Conservation (phyloP, 2,329 filamentous ascomycete genomes). For the Ophiostoma novo-ulmi region DNA sequence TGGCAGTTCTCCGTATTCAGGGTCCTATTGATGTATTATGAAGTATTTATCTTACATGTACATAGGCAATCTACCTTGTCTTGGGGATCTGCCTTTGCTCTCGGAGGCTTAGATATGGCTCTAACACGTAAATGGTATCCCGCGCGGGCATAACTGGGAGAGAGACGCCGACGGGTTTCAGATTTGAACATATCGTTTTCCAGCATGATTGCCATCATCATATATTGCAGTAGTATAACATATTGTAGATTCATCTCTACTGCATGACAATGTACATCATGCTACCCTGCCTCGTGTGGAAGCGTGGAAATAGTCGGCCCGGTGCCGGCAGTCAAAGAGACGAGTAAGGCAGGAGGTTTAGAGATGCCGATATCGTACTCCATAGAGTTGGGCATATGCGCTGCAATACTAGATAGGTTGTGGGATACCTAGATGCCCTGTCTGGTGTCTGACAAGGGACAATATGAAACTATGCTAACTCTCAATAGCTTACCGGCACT, state of each 20-base stretch:
- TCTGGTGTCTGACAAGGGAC: not conserved
- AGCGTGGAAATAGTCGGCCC: not conserved
- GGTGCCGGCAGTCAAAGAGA: not conserved
- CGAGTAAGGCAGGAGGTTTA: not conserved
- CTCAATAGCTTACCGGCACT: not conserved
- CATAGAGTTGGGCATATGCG: not conserved
- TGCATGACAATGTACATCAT: not conserved
- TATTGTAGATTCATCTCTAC: not conserved
- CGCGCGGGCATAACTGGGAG: not conserved
- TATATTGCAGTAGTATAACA: not conserved
- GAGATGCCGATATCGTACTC: not conserved
- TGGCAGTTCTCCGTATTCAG: not conserved
- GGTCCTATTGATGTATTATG: not conserved
- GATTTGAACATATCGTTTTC: not conserved
- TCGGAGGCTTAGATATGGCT: not conserved
- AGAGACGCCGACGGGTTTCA: not conserved
- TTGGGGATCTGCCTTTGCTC: not conserved
- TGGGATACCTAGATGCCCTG: not conserved
- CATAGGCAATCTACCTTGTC: not conserved
- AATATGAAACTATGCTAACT: slow-evolving; percentile 5
- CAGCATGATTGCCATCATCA: not conserved
- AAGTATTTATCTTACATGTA: not conserved
- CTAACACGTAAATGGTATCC: not conserved
- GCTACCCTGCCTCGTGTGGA: slow-evolving; percentile 5
- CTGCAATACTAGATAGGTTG: not conserved